A percentile compares a stretch with the other conserved stretches of the same genome.
These are phyloP conservation scores for Fragosphaeria purpurea DNA, from an alignment of 2,329 filamentous ascomycete genomes.

Conservation along the genomic window DNA sequence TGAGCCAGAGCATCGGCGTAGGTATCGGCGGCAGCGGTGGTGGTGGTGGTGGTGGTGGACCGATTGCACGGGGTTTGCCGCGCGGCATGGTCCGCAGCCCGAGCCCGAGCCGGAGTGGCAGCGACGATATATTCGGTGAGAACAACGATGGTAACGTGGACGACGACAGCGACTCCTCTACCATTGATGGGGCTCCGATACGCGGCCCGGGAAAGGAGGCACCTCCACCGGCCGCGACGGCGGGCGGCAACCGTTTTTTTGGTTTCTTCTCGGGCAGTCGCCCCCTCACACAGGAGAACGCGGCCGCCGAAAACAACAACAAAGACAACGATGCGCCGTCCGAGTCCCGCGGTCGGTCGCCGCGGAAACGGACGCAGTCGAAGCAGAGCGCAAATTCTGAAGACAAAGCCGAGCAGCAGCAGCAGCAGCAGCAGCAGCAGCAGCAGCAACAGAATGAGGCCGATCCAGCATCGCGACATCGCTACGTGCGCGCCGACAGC, in stretches of 20 bases:
- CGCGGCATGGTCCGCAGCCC: too few species aligned
- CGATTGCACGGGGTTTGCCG: background rate
- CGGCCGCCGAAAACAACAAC: conserved; percentile 27
- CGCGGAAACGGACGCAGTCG: conserved; percentile 8
- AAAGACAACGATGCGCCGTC: background rate
- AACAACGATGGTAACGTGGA: conserved; percentile 22
- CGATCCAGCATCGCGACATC: background rate
- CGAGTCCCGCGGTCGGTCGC: conserved; percentile 5
- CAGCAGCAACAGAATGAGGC: background rate
- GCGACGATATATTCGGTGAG: conserved; percentile 23
- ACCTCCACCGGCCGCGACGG: conserved; percentile 15
- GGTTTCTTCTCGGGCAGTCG: conserved; percentile 55
- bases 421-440: background rate
- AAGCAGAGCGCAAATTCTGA: too few species aligned
- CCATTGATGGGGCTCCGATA: conserved; percentile 6
- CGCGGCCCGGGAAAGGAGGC: conserved; percentile 2
- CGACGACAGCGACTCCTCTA: conserved; percentile 25
- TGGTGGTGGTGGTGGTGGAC: conserved; percentile 14
- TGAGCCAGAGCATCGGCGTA: background rate
- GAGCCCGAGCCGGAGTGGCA: background rate
- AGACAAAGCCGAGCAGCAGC: background rate
- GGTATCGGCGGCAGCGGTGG: conserved; percentile 16
- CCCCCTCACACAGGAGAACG: conserved; percentile 32
- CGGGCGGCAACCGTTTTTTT: conserved; percentile 39
- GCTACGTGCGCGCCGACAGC: conserved; percentile 37